Evolutionary conservation across 2,329 filamentous ascomycete species (phyloP).

Genomic region (Phyllosticta citrichinensis): DNA sequence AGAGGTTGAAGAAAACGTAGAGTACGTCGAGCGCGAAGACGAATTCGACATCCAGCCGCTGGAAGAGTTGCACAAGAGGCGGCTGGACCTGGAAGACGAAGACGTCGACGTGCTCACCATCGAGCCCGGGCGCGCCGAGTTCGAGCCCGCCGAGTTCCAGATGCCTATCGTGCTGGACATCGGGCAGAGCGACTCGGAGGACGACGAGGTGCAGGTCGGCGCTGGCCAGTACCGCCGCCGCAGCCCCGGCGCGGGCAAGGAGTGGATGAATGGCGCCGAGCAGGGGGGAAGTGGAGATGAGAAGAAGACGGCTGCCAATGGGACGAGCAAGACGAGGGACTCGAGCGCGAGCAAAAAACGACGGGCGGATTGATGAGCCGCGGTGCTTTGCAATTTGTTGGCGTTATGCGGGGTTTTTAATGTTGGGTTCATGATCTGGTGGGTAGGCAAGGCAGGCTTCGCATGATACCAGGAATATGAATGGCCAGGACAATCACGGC

Average conservation of each 20-base stretch:
- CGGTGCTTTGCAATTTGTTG: neutral
- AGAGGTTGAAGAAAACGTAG: conserved; percentile 95
- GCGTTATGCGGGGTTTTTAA: neutral
- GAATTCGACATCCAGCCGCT: conserved; percentile 97
- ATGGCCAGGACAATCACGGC: neutral
- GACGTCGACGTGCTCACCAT: conserved; percentile 81
- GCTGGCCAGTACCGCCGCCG: conserved; percentile 78
- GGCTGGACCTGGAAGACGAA: conserved; percentile 86
- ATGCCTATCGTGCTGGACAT: conserved; percentile 94
- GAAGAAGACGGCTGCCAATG: conserved; percentile 20
- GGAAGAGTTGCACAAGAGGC: conserved; percentile 85
- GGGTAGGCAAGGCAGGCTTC: neutral
- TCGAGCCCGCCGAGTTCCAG: conserved; percentile 55
- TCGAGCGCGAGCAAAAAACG: conserved; percentile 25
- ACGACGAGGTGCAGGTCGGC: conserved; percentile 62
- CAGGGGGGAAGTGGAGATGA: conserved; percentile 29
- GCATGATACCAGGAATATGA: neutral
- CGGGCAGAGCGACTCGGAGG: conserved; percentile 89
- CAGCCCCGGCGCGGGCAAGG: conserved; percentile 65
- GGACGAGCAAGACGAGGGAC: conserved; percentile 14
- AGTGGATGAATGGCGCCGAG: conserved; percentile 46
- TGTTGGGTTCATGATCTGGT: neutral
- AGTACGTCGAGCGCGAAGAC: conserved; percentile 91
- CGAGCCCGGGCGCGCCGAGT: conserved; percentile 50
- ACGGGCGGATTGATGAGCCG: conserved; percentile 17